Base-by-base conservation (phyloP, 2,329 filamentous ascomycete genomes). In the Cordyceps javanica region DNA sequence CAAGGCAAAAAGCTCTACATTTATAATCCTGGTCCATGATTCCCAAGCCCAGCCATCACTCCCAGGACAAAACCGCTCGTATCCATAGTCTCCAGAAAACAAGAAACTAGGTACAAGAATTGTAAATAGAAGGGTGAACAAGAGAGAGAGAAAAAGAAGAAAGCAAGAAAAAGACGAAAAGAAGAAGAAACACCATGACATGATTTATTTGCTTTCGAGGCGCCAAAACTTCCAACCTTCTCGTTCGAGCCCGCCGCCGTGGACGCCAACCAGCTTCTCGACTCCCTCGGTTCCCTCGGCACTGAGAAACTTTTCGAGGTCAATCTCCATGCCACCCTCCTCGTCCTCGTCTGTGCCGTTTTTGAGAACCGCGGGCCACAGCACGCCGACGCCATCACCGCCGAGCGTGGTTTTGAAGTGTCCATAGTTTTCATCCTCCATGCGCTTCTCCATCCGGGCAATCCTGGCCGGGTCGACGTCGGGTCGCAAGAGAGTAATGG, bases 151-250 rank as follows among this genome's bases (percentile, higher is more conserved):
- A n/a, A n/a, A n/a, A n/a, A n/a, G n/a, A n/a, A n/a, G n/a, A n/a
- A 38, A 38, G 16, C 36, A 19, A 38, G 36, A 7, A 38, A 38
- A 9, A 8, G 10, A 10, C 3, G 36, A n/a, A n/a, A n/a, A 19
- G 7, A 38, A 38, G 16, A n/a, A 38, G 36, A 45, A 55, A 42
- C 48, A 28, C 51, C 49, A 16, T 54, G 16, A 46, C 30, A 44
- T 48, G 44, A n/a, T 39, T 57, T 32, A 73, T 49, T 63, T 69
- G 63, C 72, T 77, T 66, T 85, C 82, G 32, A 86, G 81, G 62
- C 82, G 83, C 90, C 90, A 94, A 70, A 93, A 94, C 69, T 92
- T 92, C 90, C 90, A 94, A 3, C 89, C 89, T 65, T 90, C 87
- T 60, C 87, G 76, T 67, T 88, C 87, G 48, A 88, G 87, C 1